Conservation (phyloP, 805 yeast species). For the Candida tibetensis region DNA sequence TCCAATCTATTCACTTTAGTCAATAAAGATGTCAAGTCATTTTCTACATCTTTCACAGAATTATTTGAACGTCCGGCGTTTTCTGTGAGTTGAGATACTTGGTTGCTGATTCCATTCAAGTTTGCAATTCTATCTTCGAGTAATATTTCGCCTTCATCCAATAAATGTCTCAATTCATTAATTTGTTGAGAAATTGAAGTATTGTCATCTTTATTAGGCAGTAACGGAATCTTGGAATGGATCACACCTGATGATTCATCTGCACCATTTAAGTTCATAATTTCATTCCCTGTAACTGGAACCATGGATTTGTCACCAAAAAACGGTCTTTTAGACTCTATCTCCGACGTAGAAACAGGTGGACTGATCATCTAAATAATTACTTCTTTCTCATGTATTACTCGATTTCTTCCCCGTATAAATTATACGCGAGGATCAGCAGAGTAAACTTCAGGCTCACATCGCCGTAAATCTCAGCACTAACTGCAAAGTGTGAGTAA, state of each 20-base stretch:
- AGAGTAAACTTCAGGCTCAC: no score
- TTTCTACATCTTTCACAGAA: background rate
- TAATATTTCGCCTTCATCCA: conserved; percentile 9
- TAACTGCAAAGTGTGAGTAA: background rate
- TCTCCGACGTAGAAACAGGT: conserved; percentile 1
- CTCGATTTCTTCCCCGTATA: no score
- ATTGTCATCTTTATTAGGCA: no score
- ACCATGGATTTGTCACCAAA: background rate
- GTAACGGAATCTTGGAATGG: no score
- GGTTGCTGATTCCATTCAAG: conserved; percentile 6
- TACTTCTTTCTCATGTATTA: no score
- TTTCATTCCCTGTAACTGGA: no score
- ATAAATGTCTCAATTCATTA: conserved; percentile 10
- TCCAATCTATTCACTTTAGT: background rate
- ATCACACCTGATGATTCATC: no score
- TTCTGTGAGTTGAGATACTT: background rate
- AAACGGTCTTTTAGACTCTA: background rate
- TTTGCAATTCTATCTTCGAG: conserved; percentile 8
- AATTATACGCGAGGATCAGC: no score
- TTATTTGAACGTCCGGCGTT: background rate
- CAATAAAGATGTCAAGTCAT: background rate
- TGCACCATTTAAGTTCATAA: no score
- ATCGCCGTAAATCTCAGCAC: conserved; percentile 1
- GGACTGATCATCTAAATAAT: conserved; percentile 7
- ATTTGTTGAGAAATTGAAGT: conserved; percentile 7